Conservation (phyloP, 768 basidiomycete species). For the Leccinum uliginosum region DNA sequence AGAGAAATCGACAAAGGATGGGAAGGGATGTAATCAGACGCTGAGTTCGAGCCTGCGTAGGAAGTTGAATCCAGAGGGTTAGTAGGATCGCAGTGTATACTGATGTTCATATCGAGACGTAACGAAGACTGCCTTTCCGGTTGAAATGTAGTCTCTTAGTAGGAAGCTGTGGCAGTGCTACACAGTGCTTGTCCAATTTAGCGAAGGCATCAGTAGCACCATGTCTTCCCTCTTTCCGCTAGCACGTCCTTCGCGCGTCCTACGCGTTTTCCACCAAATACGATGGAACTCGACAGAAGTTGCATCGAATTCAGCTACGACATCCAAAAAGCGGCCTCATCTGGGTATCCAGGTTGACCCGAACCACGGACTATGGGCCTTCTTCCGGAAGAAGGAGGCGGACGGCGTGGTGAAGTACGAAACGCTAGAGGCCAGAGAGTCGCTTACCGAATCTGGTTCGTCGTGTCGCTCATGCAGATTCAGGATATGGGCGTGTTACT, state of each 20-base stretch:
- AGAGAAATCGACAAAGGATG: neutral
- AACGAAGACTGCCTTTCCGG: neutral
- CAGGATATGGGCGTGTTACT: neutral
- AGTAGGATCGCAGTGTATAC: neutral
- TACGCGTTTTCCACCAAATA: conserved; percentile 8
- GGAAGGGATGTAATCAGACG: no score
- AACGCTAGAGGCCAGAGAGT: conserved; percentile 34
- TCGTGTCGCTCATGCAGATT: neutral
- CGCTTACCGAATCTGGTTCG: conserved; percentile 36
- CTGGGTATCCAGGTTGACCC: conserved; percentile 43
- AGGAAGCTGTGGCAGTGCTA: conserved; percentile 21
- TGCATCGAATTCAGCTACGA: conserved; percentile 5
- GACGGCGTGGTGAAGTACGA: conserved; percentile 54
- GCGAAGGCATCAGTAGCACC: no score
- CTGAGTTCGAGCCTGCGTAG: neutral
- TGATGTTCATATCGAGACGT: neutral
- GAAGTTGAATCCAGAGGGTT: neutral
- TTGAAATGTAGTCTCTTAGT: no score
- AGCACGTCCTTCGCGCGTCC: conserved; percentile 15
- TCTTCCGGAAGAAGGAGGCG: conserved; percentile 60
- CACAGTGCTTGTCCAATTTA: neutral
- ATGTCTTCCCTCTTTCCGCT: conserved; percentile 24
- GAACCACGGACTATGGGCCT: conserved; percentile 73
- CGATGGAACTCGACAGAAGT: conserved; percentile 24
- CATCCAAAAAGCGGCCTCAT: conserved; percentile 39